Evolutionary conservation across 495 filamentous ascomycete genomes (phyloP), one percentile per base, ranked within the genome.

Genomic region (Cairneyella variabilis): DNA sequence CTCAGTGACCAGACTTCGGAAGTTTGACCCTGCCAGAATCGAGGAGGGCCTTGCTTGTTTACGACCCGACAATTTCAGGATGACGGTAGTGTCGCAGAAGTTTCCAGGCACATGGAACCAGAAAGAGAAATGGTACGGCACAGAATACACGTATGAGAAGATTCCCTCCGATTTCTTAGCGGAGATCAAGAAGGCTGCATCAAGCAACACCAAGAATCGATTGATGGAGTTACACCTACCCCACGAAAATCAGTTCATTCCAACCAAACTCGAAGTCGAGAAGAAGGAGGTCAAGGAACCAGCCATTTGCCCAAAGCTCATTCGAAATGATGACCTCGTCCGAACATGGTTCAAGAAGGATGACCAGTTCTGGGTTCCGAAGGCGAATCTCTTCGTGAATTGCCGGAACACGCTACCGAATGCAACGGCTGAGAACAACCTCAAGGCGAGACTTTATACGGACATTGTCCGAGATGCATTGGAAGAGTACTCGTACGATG

Each of bases 311-410:
- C 93, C 93, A 1, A 86, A 84, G 61, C 79, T 99, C 28, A 86
- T 99, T 53, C 85, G 92, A 56, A 89, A 95, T 61, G 93, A 96
- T 57, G 79, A 87, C 17, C 70, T 82, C 7, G 82, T 86, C 2
- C 83, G 93, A 26, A 83, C 88, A n/a, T 99, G 93, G 93, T 97
- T 82, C 71, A 99, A 99, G 78, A 97, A 97, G 70, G 93, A 99
- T 60, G 93, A 99, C 61, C 89, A 83, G 0, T 99, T 97, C 71
- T 99, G 93, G 93, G 93, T 99, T 3, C 93, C 93, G 1, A 97
- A 96, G 67, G 93, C 85, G 0, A 96, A 87, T 57, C 66, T 97
- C 14, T 78, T 89, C 59, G 78, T 96, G 36, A 87, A 82, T 44
- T 77, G 95, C 57, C 81, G 88, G 54, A 96, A 87, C 51, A 87